Conservation (phyloP, 345 rosid species). For the Erodium maritimum region DNA sequence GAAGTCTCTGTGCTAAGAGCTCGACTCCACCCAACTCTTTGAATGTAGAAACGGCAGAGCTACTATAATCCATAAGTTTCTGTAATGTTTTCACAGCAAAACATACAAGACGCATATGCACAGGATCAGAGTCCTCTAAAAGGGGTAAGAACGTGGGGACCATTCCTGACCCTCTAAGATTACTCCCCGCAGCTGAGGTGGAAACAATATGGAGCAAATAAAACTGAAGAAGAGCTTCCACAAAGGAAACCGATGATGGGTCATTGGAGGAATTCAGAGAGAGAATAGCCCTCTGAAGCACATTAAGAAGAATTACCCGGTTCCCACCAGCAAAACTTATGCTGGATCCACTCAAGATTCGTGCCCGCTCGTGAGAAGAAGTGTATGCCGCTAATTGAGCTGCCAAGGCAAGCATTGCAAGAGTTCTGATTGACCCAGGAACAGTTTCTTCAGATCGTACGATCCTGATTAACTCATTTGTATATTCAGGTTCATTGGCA, state of each 20-base stretch:
- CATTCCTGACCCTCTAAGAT: constrained; percentile 92
- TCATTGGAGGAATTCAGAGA: constrained; percentile 72
- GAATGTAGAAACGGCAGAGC: constrained; percentile 77
- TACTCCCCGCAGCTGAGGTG: constrained; percentile 86
- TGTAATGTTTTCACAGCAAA: constrained; percentile 85
- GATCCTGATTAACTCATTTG: constrained; percentile 84
- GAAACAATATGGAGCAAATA: constrained; percentile 93
- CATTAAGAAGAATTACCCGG: constrained; percentile 82
- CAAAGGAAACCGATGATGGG: constrained; percentile 78
- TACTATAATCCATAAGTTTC: constrained; percentile 92
- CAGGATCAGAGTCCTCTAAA: constrained; percentile 72
- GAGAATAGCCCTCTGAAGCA: constrained; percentile 86
- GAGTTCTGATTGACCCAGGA: constrained; percentile 79
- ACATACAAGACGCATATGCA: constrained; percentile 80
- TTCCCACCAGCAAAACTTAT: constrained; percentile 86
- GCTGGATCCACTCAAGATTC: constrained; percentile 84
- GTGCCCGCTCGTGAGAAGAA: constrained; percentile 87
- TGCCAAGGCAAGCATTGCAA: constrained; percentile 89
- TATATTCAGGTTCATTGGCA: constrained; percentile 92
- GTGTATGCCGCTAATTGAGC: constrained; percentile 93
- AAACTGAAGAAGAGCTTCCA: constrained; percentile 91
- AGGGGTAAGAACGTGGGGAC: constrained; percentile 89
- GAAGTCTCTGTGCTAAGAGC: constrained; percentile 80
- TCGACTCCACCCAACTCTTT: constrained; percentile 89
- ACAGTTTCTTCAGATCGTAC: constrained; percentile 78